Conservation (phyloP, 2,329 filamentous ascomycete genomes). For the Talaromyces sp. region DNA sequence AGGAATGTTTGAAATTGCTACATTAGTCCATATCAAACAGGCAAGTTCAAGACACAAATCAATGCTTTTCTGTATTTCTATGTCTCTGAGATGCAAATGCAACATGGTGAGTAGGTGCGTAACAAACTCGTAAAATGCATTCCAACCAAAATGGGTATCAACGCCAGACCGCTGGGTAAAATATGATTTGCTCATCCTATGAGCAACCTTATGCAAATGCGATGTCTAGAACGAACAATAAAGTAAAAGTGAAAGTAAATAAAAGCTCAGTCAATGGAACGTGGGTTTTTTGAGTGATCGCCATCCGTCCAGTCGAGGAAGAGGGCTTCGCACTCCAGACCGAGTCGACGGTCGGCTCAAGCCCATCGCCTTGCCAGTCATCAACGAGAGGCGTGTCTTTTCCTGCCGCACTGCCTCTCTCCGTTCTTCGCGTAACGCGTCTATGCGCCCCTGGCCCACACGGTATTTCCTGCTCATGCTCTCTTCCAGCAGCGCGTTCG, state of each 20-base stretch:
- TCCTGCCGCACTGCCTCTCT: conserved; percentile 46
- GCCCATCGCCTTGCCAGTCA: conserved; percentile 22
- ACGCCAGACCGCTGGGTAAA: conserved; percentile 10
- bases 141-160: conserved; percentile 9
- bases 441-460: conserved; percentile 75
- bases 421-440: conserved; percentile 67
- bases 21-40: too few species aligned
- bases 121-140: conserved; percentile 4
- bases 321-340: conserved; percentile 10
- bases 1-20: background rate
- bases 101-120: background rate
- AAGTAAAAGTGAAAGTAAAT: background rate
- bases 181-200: conserved; percentile 4
- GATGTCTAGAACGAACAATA: background rate
- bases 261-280: conserved; percentile 1
- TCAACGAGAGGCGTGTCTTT: conserved; percentile 33
- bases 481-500: conserved; percentile 73
- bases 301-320: conserved; percentile 12
- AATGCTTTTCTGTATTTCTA: background rate
- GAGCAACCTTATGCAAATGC: conserved; percentile 11
- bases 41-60: background rate
- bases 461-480: conserved; percentile 77
- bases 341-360: conserved; percentile 10
- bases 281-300: conserved; percentile 9
- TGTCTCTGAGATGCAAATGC: background rate